Evolutionary conservation across 192 early-diverging fungal species (phyloP).

Genomic region (Phlyctochytrium planicorne): DNA sequence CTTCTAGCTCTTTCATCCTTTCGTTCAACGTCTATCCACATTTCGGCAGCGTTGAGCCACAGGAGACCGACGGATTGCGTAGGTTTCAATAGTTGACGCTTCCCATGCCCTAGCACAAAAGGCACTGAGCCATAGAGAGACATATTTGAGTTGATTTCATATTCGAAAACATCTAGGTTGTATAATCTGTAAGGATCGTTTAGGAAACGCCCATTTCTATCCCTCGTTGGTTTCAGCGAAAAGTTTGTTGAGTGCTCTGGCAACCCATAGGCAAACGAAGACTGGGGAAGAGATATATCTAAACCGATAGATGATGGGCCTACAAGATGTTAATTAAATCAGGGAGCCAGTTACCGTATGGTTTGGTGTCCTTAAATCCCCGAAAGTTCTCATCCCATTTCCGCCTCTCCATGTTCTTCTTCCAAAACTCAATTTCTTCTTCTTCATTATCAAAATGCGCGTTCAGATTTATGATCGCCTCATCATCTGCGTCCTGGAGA

Average conservation of each 20-base stretch:
- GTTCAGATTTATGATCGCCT: background rate
- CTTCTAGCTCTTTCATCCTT: conserved; percentile 50
- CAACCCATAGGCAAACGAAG: conserved; percentile 88
- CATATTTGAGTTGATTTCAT: conserved; percentile 90
- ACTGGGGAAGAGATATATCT: conserved; percentile 86
- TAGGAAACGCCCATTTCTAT: conserved; percentile 45
- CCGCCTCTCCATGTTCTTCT: conserved; percentile 47
- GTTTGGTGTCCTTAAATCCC: conserved; percentile 85
- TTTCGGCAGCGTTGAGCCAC: conserved; percentile 95
- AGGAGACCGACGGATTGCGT: conserved; percentile 67
- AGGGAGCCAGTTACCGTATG: conserved; percentile 59
- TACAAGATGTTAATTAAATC: conserved; percentile 20
- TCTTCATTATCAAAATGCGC: conserved; percentile 24
- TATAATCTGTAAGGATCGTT: conserved; percentile 95
- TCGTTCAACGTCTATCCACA: conserved; percentile 91
- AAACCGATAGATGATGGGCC: conserved; percentile 92
- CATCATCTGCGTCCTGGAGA: background rate
- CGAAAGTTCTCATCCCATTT: conserved; percentile 91
- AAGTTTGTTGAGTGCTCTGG: conserved; percentile 90
- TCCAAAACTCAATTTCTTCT: conserved; percentile 40
- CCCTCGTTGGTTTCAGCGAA: conserved; percentile 75
- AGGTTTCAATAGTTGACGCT: conserved; percentile 31
- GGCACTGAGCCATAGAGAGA: conserved; percentile 95
- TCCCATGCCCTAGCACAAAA: conserved; percentile 83
- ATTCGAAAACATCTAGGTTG: conserved; percentile 98